A percentile compares a stretch with the other conserved stretches of the same genome.
These are phyloP conservation scores for Cystobasidiopsis lactophilus DNA, from an alignment of 768 basidiomycete species.

Conservation along the genomic window DNA sequence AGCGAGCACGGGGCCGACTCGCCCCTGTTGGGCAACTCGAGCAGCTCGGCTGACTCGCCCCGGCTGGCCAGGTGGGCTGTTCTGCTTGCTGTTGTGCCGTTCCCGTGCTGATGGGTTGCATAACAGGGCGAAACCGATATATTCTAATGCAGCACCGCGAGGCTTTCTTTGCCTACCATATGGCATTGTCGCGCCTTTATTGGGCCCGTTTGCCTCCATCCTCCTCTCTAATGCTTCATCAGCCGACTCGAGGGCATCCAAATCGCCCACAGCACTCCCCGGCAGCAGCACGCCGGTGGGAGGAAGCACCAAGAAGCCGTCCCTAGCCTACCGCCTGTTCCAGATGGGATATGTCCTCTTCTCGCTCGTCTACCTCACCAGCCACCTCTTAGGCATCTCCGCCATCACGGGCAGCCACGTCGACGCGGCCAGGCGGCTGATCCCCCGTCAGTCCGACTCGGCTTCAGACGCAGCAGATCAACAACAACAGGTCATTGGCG, in stretches of 20 bases:
- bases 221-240: neutral
- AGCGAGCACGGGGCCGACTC: too few relatives aligned
- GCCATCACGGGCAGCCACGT: neutral
- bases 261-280: neutral
- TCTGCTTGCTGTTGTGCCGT: too few relatives aligned
- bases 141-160: neutral
- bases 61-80: too few relatives aligned
- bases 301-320: neutral
- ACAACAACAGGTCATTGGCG: neutral
- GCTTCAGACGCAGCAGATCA: neutral
- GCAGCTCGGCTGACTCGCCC: too few relatives aligned
- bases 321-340: neutral
- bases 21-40: too few relatives aligned
- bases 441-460: neutral
- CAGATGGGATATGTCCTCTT: slow-evolving; percentile 1
- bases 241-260: neutral
- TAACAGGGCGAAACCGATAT: neutral
- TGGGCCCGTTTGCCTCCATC: neutral
- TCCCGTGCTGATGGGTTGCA: too few relatives aligned
- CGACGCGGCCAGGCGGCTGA: neutral
- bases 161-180: neutral
- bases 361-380: slow-evolving; percentile 2
- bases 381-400: neutral
- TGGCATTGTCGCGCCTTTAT: neutral
- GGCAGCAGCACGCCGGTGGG: too few relatives aligned